These are phyloP conservation scores for Metarhizium rileyi DNA, from an alignment of 2,329 filamentous ascomycete genomes.

Conservation along the genomic window DNA sequence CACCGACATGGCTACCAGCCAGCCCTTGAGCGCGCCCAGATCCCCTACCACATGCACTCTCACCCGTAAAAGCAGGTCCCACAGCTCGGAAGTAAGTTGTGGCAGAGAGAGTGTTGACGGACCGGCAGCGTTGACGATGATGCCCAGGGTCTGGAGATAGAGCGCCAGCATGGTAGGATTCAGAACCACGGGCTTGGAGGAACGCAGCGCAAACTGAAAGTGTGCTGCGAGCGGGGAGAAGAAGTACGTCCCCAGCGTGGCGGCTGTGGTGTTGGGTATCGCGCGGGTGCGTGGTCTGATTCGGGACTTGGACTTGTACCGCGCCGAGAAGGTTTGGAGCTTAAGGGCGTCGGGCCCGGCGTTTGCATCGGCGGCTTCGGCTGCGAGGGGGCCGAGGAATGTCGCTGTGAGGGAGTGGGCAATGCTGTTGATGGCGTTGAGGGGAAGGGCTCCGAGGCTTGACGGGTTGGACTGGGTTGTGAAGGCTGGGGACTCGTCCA, in stretches of 20 bases:
- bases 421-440: slow-evolving; percentile 57
- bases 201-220: slow-evolving; percentile 56
- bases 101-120: slow-evolving; percentile 67
- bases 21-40: slow-evolving; percentile 56
- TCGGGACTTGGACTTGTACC: slow-evolving; percentile 25
- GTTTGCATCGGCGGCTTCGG: slow-evolving; percentile 67
- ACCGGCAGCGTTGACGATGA: slow-evolving; percentile 75
- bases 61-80: slow-evolving; percentile 68
- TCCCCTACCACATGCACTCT: slow-evolving; percentile 52
- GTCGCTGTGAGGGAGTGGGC: slow-evolving; percentile 56
- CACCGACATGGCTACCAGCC: slow-evolving; percentile 71
- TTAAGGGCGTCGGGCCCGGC: slow-evolving; percentile 80
- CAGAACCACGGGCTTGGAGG: slow-evolving; percentile 50
- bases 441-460: slow-evolving; percentile 39
- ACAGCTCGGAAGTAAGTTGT: slow-evolving; percentile 75
- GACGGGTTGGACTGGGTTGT: slow-evolving; percentile 10
- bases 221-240: slow-evolving; percentile 80
- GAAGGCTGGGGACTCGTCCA: slow-evolving; percentile 23
- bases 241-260: slow-evolving; percentile 64
- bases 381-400: slow-evolving; percentile 75
- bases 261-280: slow-evolving; percentile 68
- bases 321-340: slow-evolving; percentile 75
- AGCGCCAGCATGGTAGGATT: slow-evolving; percentile 67
- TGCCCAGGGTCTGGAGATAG: slow-evolving; percentile 76
- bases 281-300: slow-evolving; percentile 36